Evolutionary conservation across 805 yeast genomes (phyloP), one percentile per base, ranked within the genome.

Genomic region (Kazachstania bromeliacearum): DNA sequence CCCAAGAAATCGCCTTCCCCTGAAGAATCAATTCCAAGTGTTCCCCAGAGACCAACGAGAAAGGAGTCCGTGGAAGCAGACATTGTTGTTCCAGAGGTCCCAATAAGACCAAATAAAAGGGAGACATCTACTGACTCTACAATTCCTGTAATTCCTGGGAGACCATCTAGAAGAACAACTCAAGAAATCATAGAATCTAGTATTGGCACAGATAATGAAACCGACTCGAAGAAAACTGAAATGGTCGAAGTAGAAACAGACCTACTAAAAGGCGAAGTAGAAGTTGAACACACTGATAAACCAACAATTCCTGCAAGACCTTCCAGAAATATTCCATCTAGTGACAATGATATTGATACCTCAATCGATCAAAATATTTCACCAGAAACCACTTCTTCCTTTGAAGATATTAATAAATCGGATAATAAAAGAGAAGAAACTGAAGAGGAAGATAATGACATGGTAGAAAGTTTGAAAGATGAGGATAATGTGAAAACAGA

Each of bases 401-500:
- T 16, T 7, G 8, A 14, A 19, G 7, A 29, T 20, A 31, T 27
- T 27, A 9, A 7, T 15, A 8, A 31, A 14, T 16, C 16, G 20
- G 25, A 8, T 12, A 22, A 22, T 12, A 22, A 22, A 22, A 22
- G 12, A 30, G 23, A 19, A 18, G 13, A 10, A 29, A 29, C 9
- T 19, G 19, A 13, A 7, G 24, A 22, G 12, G 21, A 18, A 17
- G 26, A 13, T 19, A 19, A 6, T 19, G 17, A 8, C 13, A 8
- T n/a, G 7, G 24, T 16, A 6, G 25, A 20, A 5, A 20, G 6
- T 6, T 13, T 12, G 12, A 5, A 10, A 9, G 16, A 3, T 8
- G 51, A 36, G 52, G 57, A 35, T 17, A 7, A 16, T 18, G 59
- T 46, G 17, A 7, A 12, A 18, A 12, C 12, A 7, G 16, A 25